Percentiles rank a stretch among this genome's conserved stretches.
phyloP scores from a whole-genome alignment of 1,284 basidiomycete species.

The Tilletiopsis washingtonensis region DNA sequence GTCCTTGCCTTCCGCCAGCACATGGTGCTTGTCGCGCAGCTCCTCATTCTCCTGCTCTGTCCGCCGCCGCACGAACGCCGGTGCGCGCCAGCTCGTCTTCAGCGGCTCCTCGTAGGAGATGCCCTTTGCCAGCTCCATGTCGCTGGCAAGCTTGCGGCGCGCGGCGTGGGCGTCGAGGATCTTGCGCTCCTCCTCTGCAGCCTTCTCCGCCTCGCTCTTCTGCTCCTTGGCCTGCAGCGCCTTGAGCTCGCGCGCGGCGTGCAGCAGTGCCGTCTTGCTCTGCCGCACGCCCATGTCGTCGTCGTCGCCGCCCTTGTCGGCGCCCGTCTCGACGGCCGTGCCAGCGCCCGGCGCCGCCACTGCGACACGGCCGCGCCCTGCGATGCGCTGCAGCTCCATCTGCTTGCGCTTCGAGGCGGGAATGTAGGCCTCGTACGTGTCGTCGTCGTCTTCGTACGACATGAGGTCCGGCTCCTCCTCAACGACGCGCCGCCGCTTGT shows the following conservation, averaged over 20 bases:
- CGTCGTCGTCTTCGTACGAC: conserved; percentile 52
- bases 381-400: conserved; percentile 61
- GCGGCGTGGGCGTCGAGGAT: conserved; percentile 86
- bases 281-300: conserved; percentile 57
- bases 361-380: background rate
- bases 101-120: conserved; percentile 82
- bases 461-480: conserved; percentile 15
- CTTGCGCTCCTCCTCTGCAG: conserved; percentile 78
- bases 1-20: conserved; percentile 81
- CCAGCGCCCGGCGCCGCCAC: background rate
- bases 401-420: conserved; percentile 77
- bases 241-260: conserved; percentile 54
- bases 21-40: conserved; percentile 81
- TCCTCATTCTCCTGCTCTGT: conserved; percentile 63
- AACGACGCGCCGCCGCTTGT: conserved; percentile 1
- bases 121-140: conserved; percentile 84
- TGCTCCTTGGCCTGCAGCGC: conserved; percentile 68
- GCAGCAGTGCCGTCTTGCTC: conserved; percentile 53
- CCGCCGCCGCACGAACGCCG: conserved; percentile 68
- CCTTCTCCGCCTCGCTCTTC: conserved; percentile 67
- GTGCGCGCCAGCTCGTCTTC: conserved; percentile 81
- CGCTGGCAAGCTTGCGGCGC: conserved; percentile 79
- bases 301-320: conserved; percentile 48
- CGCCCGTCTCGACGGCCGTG: background rate
- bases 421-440: conserved; percentile 61